Evolutionary conservation across 1,139 yeast species (phyloP).

Genomic region (Yamadazyma atlantica): DNA sequence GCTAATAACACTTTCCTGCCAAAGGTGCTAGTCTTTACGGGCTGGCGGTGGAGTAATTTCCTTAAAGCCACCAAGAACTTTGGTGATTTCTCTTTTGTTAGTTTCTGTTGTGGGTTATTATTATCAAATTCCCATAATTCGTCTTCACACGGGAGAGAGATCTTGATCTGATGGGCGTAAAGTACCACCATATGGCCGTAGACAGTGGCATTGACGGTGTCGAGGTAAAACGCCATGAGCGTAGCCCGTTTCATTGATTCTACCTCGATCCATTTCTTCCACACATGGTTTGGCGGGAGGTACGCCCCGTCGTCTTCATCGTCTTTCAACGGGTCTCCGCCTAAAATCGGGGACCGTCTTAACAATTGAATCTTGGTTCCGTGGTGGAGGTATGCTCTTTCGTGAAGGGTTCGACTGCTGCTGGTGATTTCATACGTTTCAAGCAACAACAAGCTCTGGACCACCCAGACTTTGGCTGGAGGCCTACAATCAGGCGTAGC

Average conservation of each 20-base stretch:
- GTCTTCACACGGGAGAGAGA: constrained; percentile 33
- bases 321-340: constrained; percentile 53
- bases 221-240: constrained; percentile 32
- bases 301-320: constrained; percentile 18
- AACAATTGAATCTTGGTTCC: constrained; percentile 71
- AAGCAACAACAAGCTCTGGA: constrained; percentile 58
- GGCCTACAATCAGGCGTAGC: constrained; percentile 51
- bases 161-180: constrained; percentile 31
- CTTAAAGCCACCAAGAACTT: constrained; percentile 56
- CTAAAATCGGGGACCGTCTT: constrained; percentile 65
- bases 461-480: constrained; percentile 60
- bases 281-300: constrained; percentile 17
- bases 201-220: constrained; percentile 33
- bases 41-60: constrained; percentile 52
- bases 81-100: constrained; percentile 15
- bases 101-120: constrained; percentile 9
- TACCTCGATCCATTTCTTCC: constrained; percentile 34
- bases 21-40: constrained; percentile 48
- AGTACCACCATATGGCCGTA: constrained; percentile 29
- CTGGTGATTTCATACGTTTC: constrained; percentile 58
- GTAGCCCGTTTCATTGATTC: constrained; percentile 34
- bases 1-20: constrained; percentile 65
- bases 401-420: constrained; percentile 55
- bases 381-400: constrained; percentile 70
- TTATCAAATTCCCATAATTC: constrained; percentile 29